Evolutionary conservation across 192 early-diverging fungal species (phyloP).

Genomic region (Backusella liffmaniae): DNA sequence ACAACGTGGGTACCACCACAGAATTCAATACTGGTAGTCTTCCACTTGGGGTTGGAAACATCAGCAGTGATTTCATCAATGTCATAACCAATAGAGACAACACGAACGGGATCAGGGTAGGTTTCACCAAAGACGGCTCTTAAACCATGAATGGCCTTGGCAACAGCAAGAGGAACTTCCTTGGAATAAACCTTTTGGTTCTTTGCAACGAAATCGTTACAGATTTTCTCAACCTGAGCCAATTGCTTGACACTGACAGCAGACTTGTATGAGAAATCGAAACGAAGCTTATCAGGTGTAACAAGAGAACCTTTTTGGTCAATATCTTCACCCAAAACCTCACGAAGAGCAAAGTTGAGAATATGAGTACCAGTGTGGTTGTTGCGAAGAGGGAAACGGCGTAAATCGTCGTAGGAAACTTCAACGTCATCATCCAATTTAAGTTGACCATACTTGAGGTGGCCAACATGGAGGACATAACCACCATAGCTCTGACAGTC

Average conservation of each 20-base stretch:
- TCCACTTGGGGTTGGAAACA: conserved; percentile 81
- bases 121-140: conserved; percentile 97
- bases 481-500: conserved; percentile 92
- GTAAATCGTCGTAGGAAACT: conserved; percentile 84
- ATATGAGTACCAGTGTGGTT: conserved; percentile 98
- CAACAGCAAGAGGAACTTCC: conserved; percentile 81
- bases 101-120: conserved; percentile 97
- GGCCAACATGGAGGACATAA: conserved; percentile 94
- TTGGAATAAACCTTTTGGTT: conserved; percentile 77
- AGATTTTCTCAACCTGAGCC: conserved; percentile 71
- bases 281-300: conserved; percentile 93
- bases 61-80: conserved; percentile 83
- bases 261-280: conserved; percentile 87
- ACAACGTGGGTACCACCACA: conserved; percentile 98
- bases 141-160: conserved; percentile 86
- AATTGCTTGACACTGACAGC: conserved; percentile 68
- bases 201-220: conserved; percentile 72
- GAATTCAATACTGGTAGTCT: conserved; percentile 86
- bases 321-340: conserved; percentile 72
- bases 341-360: conserved; percentile 91
- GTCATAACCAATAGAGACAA: conserved; percentile 89
- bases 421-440: conserved; percentile 67
- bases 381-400: conserved; percentile 87
- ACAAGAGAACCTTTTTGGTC: conserved; percentile 98
- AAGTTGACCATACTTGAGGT: conserved; percentile 86